Conservation (phyloP, 345 rosid genomes). For the Anastatica hierochuntica region DNA sequence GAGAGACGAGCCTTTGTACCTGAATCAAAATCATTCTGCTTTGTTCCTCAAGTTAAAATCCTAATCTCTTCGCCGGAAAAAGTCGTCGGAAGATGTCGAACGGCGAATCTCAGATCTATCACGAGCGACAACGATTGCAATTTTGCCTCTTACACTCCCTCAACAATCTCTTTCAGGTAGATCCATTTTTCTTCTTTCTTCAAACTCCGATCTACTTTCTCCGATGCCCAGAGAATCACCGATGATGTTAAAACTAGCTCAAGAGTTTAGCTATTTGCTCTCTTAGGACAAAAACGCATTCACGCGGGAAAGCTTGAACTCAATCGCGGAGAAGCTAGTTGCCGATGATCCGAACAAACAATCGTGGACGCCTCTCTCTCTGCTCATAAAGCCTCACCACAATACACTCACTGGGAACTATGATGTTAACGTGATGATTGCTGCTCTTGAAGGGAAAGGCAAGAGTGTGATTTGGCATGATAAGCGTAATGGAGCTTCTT, state of each 20-base stretch:
- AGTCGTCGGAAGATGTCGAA: constrained; percentile 27
- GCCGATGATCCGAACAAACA: constrained; percentile 45
- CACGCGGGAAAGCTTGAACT: constrained; percentile 47
- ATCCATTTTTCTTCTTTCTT: background rate
- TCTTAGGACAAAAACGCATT: constrained; percentile 58
- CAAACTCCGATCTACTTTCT: background rate
- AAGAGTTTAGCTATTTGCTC: no score
- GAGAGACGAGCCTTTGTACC: background rate
- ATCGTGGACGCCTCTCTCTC: constrained; percentile 61
- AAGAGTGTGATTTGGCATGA: constrained; percentile 77
- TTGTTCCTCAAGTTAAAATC: background rate
- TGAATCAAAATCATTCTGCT: background rate
- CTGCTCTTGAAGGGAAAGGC: constrained; percentile 60
- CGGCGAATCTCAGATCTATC: constrained; percentile 42
- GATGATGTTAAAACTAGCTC: no score
- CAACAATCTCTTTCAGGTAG: constrained; percentile 91
- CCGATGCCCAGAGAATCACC: background rate
- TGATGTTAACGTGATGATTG: constrained; percentile 69
- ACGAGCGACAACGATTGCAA: constrained; percentile 74
- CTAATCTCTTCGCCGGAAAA: background rate
- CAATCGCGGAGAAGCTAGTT: constrained; percentile 52
- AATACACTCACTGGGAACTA: constrained; percentile 74
- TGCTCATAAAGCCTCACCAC: constrained; percentile 73
- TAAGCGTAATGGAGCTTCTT: constrained; percentile 45
- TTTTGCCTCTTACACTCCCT: constrained; percentile 82